Base-by-base conservation (phyloP, 345 rosid species). In the Clausena lansium region DNA sequence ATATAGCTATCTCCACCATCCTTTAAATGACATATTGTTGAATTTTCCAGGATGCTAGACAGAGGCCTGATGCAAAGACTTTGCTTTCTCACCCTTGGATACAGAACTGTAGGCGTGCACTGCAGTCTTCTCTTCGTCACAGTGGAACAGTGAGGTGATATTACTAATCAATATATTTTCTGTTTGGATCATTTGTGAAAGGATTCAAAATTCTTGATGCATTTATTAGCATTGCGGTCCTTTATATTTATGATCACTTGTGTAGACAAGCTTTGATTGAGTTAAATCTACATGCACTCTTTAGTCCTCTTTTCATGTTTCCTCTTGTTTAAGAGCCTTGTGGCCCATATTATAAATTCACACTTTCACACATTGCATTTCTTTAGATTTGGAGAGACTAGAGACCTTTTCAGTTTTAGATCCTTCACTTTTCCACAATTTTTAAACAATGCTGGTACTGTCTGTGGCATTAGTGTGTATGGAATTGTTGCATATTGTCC, bases 31-130 rank as follows among this genome's bases (percentile, higher is more conserved):
- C 28, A 19, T 77, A 70, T 76, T 66, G 68, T 81, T 79, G 74
- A 62, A 25, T 78, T 33, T 83, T 81, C 61, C 87, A 97, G 99
- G 99, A 97, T 89, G 92, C 99, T 69, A 90, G 98, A 71, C 94
- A 93, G 85, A 89, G 99, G 85, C 98, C 99, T 68, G 99, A 97
- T 91, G 99, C 99, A 70, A 94, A 97, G 86, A 91, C 98, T n/a
- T 77, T 97, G 74, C 98, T 97, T 79, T 97, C 98, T 82, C 99
- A 97, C 83, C 93, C 98, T 81, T 97, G 99, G 99, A 94, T 97
- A 86, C 91, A 85, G 76, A 94, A 93, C 76, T 91, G 85, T 80
- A 88, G 93, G 82, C 94, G 94, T 70, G 95, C 91, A 57, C 88
- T 94, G 82, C 97, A 94, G 83, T 91, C 99, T 83, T 86, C 97